A percentile compares a stretch with the other conserved stretches of the same genome.
Conservation (phyloP, 2,329 filamentous ascomycete genomes). For the Fusarium foetens region DNA sequence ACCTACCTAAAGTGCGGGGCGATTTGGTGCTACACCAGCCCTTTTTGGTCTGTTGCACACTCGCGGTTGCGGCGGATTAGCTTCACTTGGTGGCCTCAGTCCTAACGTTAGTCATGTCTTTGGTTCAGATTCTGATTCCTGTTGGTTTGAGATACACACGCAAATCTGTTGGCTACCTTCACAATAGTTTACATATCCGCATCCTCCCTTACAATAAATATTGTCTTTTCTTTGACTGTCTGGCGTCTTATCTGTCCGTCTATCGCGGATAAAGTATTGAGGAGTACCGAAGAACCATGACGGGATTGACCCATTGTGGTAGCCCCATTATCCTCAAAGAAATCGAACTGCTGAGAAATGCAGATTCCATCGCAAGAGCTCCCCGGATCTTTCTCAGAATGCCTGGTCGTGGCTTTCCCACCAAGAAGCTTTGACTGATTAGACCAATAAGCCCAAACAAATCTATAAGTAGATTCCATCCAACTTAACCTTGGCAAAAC, state of each 20-base stretch:
- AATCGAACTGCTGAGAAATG: neutral
- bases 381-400: neutral
- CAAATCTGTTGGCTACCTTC: constrained; percentile 20
- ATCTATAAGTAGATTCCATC: neutral
- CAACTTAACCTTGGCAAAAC: neutral
- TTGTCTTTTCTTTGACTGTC: constrained; percentile 24
- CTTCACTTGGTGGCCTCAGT: constrained; percentile 31
- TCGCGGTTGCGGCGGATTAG: constrained; percentile 26
- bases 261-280: neutral
- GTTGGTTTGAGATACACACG: constrained; percentile 3
- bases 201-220: constrained; percentile 9
- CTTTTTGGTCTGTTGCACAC: constrained; percentile 19
- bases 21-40: constrained; percentile 23
- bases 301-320: neutral
- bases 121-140: neutral
- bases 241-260: constrained; percentile 28
- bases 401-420: neutral
- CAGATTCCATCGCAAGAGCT: neutral
- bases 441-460: constrained; percentile 5
- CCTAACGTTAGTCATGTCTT: neutral
- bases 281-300: constrained; percentile 3
- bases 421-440: constrained; percentile 17
- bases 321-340: neutral
- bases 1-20: constrained; percentile 20
- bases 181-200: constrained; percentile 12